These are phyloP conservation scores for Fusarium nelsonii DNA, from an alignment of 2,329 filamentous ascomycete species.

Conservation along the genomic window DNA sequence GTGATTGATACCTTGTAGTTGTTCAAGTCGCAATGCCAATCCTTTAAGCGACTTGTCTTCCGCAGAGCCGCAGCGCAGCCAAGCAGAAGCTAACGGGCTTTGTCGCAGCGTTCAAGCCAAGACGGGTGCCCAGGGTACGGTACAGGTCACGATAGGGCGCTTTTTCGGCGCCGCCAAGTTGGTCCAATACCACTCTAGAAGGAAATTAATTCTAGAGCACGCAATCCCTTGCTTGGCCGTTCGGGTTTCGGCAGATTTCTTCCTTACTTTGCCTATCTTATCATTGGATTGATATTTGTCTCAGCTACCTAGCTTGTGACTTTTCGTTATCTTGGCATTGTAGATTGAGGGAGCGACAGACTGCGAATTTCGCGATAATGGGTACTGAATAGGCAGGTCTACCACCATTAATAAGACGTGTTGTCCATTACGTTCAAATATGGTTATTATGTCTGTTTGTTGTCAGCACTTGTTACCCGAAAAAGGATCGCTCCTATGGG, in stretches of 20 bases:
- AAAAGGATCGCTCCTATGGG: not conserved
- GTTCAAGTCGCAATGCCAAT: not conserved
- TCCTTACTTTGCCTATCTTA: not conserved
- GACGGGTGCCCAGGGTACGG: not conserved
- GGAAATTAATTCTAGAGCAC: constrained; percentile 8
- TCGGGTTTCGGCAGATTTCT: constrained; percentile 2
- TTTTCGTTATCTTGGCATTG: not conserved
- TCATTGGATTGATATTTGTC: not conserved
- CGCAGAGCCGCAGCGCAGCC: constrained; percentile 12
- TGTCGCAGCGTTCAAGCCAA: constrained; percentile 8
- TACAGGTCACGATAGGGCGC: constrained; percentile 4
- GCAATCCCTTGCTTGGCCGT: not conserved
- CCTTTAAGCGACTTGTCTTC: not conserved
- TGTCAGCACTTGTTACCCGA: constrained; percentile 13
- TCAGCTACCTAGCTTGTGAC: not conserved
- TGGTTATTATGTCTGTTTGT: not conserved
- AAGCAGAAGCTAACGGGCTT: constrained; percentile 1
- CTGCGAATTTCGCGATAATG: not conserved
- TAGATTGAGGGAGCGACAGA: not conserved
- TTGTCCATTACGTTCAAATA: not conserved
- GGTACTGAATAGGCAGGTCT: constrained; percentile 29
- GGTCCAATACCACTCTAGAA: not conserved
- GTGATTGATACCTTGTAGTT: constrained; percentile 19
- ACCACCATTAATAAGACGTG: not conserved
- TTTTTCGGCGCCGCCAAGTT: constrained; percentile 4